A percentile compares a stretch with the other conserved stretches of the same genome.
phyloP scores from a whole-genome alignment of 169 alveolate genomes.

The Plasmodium inui region DNA sequence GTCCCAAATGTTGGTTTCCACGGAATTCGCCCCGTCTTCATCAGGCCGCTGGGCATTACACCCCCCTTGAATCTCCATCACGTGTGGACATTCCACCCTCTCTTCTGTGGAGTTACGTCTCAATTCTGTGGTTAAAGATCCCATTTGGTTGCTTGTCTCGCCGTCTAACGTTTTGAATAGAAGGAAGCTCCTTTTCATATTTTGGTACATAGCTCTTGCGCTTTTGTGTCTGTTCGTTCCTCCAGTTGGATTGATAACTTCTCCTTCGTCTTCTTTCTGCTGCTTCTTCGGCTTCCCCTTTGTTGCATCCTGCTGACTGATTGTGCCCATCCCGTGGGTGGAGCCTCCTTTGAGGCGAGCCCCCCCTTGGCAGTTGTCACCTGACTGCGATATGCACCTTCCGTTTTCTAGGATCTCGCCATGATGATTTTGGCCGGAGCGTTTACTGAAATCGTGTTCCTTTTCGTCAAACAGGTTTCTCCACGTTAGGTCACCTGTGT shows the following conservation, averaged over 20 bases:
- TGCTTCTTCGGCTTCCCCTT: not conserved
- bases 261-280: not conserved
- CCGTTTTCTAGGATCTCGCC: not conserved
- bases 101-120: not conserved
- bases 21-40: not conserved
- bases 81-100: not conserved
- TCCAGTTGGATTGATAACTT: not conserved
- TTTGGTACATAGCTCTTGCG: constrained; percentile 49
- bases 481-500: not conserved
- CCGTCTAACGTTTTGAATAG: constrained; percentile 2
- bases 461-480: not conserved
- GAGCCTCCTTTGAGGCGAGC: not conserved
- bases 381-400: not conserved
- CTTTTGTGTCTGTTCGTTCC: constrained; percentile 7
- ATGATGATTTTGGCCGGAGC: not conserved
- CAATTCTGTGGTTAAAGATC: not conserved
- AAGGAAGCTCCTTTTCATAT: constrained; percentile 51
- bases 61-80: not conserved
- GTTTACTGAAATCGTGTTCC: not conserved
- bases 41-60: not conserved
- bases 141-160: not conserved
- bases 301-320: not conserved
- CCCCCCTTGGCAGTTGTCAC: not conserved
- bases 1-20: not conserved
- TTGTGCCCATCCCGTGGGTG: not conserved